Conservation (phyloP, 495 filamentous ascomycete species). For the Penicillium subrubescens region DNA sequence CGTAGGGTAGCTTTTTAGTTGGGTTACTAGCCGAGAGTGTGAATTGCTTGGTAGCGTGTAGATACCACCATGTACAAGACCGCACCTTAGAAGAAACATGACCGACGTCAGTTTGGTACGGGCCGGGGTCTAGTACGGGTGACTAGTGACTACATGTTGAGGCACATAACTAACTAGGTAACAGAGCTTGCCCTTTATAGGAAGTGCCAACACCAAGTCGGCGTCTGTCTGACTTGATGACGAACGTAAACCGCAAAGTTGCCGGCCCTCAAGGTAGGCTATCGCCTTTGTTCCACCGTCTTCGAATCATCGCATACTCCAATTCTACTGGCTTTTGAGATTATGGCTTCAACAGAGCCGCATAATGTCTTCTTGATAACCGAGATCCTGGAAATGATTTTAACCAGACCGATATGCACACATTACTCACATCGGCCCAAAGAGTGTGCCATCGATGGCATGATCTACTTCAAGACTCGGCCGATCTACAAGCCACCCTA, state of each 20-base stretch:
- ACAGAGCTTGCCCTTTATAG: too few relatives aligned
- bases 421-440: slow-evolving; percentile 20
- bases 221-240: too few relatives aligned
- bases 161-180: too few relatives aligned
- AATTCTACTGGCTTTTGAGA: background rate
- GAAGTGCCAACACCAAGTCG: too few relatives aligned
- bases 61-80: too few relatives aligned
- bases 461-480: slow-evolving; percentile 11
- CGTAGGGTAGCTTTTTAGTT: background rate
- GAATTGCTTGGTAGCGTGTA: too few relatives aligned
- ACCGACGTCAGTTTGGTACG: too few relatives aligned
- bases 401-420: slow-evolving; percentile 12
- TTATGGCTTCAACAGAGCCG: slow-evolving; percentile 2
- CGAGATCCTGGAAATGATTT: slow-evolving; percentile 25
- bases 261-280: too few relatives aligned
- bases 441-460: slow-evolving; percentile 22
- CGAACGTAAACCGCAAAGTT: too few relatives aligned
- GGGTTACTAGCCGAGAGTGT: background rate
- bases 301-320: background rate
- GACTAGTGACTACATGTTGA: too few relatives aligned
- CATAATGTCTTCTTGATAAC: background rate
- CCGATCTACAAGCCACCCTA: slow-evolving; percentile 14
- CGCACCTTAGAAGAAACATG: too few relatives aligned
- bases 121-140: too few relatives aligned
- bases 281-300: background rate